Evolutionary conservation across 345 rosid genomes (phyloP).

Genomic region (Raphanus sativus): DNA sequence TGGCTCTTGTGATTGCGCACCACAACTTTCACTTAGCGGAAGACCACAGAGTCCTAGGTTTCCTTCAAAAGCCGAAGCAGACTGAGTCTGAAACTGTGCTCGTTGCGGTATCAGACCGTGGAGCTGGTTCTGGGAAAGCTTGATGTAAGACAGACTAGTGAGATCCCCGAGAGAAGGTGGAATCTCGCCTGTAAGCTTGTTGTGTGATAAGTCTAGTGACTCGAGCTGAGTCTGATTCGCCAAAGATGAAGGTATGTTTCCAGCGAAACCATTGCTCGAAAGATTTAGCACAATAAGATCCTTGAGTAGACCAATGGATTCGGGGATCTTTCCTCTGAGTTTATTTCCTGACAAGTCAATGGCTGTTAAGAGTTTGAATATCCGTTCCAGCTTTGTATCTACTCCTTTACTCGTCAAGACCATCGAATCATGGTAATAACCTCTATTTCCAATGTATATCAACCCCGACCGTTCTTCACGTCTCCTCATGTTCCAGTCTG

Average conservation of each 20-base stretch:
- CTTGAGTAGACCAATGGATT: slow-evolving; percentile 17
- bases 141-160: background rate
- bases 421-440: background rate
- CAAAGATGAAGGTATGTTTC: background rate
- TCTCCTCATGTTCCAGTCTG: background rate
- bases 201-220: slow-evolving; percentile 7
- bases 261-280: background rate
- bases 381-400: background rate
- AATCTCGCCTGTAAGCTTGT: slow-evolving; percentile 1
- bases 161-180: background rate
- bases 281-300: background rate
- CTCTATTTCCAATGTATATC: background rate
- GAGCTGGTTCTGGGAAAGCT: background rate
- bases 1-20: background rate
- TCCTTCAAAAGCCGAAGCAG: background rate
- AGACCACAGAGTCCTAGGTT: background rate
- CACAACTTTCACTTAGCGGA: background rate
- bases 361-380: background rate
- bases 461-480: background rate
- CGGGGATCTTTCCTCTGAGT: background rate
- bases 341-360: background rate
- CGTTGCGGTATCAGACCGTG: background rate
- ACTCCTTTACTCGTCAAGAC: background rate
- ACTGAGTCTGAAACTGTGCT: background rate
- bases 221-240: background rate